Conservation (phyloP, 2,329 filamentous ascomycete species). For the Aspergillus amoenus region DNA sequence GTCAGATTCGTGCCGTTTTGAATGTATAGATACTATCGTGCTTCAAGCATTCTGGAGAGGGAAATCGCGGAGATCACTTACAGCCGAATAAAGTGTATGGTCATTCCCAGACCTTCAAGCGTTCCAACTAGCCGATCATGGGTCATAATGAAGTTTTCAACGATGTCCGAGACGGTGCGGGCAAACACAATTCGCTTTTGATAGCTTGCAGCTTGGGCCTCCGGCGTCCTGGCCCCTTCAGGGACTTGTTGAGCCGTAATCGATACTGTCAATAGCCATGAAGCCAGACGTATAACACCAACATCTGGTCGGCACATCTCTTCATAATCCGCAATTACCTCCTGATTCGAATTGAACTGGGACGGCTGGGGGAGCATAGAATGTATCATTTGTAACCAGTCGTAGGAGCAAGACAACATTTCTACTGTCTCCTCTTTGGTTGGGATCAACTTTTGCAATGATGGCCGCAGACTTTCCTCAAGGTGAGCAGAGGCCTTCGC, state of each 20-base stretch:
- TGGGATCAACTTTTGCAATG: slow-evolving; percentile 18
- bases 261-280: slow-evolving; percentile 17
- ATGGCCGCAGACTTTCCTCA: slow-evolving; percentile 4
- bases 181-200: slow-evolving; percentile 6
- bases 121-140: slow-evolving; percentile 19
- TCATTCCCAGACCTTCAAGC: slow-evolving; percentile 20
- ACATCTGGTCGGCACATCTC: slow-evolving; percentile 14
- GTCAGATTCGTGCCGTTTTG: too few species aligned
- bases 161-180: slow-evolving; percentile 8
- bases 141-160: slow-evolving; percentile 14
- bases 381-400: slow-evolving; percentile 18
- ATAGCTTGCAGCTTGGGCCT: background rate
- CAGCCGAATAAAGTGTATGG: slow-evolving; percentile 36
- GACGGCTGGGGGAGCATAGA: slow-evolving; percentile 17
- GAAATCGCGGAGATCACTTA: slow-evolving; percentile 19
- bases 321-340: slow-evolving; percentile 12
- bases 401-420: slow-evolving; percentile 11
- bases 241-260: slow-evolving; percentile 17
- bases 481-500: slow-evolving; percentile 10
- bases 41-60: background rate
- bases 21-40: background rate
- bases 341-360: slow-evolving; percentile 11
- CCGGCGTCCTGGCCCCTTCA: background rate
- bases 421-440: slow-evolving; percentile 9
- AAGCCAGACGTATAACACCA: slow-evolving; percentile 14